Percentiles rank a stretch among this genome's conserved stretches.
These are phyloP conservation scores for Hypoxylon sp. DNA, from an alignment of 2,329 filamentous ascomycete genomes.

Conservation along the genomic window DNA sequence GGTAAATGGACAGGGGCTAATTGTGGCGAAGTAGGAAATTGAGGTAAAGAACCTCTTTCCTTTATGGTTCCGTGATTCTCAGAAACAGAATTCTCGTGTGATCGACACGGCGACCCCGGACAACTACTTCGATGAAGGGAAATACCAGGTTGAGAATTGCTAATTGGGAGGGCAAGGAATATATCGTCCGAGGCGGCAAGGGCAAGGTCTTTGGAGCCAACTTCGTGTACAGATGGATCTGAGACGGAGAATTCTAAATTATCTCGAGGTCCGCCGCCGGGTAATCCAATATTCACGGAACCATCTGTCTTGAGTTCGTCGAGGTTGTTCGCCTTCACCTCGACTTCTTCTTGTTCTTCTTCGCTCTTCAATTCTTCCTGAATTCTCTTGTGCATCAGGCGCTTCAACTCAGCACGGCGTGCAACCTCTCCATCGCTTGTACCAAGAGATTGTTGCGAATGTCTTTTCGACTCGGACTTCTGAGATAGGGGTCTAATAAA, in stretches of 20 bases:
- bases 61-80: constrained; percentile 28
- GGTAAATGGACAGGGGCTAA: constrained; percentile 45
- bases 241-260: constrained; percentile 63
- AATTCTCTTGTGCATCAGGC: constrained; percentile 70
- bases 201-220: constrained; percentile 25
- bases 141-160: constrained; percentile 22
- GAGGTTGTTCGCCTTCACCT: constrained; percentile 51
- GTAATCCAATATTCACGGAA: constrained; percentile 51
- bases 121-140: constrained; percentile 41
- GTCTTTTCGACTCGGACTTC: constrained; percentile 59
- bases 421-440: constrained; percentile 68
- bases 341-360: constrained; percentile 56
- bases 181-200: constrained; percentile 19
- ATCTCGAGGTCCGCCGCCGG: constrained; percentile 63
- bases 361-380: constrained; percentile 69
- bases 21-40: constrained; percentile 46
- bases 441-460: constrained; percentile 60
- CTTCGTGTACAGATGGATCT: constrained; percentile 37
- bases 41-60: constrained; percentile 38
- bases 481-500: constrained; percentile 64
- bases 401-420: constrained; percentile 69
- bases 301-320: constrained; percentile 48
- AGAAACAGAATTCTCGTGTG: constrained; percentile 30
- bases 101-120: constrained; percentile 29
- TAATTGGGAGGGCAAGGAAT: constrained; percentile 24